phyloP scores from a whole-genome alignment of 2,329 filamentous ascomycete genomes.

The Aureobasidium leucospermi region DNA sequence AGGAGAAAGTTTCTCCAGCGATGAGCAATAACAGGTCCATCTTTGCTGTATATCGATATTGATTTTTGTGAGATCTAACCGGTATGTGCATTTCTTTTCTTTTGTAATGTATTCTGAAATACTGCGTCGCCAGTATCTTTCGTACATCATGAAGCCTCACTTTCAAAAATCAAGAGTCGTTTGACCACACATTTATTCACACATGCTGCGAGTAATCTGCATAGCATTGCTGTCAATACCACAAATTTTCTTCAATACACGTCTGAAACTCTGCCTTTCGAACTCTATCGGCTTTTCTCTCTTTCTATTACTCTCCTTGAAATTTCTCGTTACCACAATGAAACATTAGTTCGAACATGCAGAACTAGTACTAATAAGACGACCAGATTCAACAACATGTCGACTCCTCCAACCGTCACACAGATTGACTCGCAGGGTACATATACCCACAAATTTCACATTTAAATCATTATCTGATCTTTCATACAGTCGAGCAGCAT shows the following conservation, averaged over 20 bases:
- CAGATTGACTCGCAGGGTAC: slow-evolving; percentile 13
- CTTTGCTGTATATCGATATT: background rate
- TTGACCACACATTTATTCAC: background rate
- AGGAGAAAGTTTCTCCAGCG: slow-evolving; percentile 9
- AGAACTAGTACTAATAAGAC: background rate
- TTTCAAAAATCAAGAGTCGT: background rate
- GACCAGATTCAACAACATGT: background rate
- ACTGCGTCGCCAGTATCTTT: background rate
- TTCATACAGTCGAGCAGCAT: slow-evolving; percentile 19
- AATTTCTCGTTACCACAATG: too few relatives aligned
- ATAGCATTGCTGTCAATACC: background rate
- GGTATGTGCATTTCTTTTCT: background rate
- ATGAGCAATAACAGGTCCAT: slow-evolving; percentile 3
- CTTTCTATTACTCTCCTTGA: too few relatives aligned
- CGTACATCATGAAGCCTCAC: background rate
- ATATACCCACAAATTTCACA: background rate
- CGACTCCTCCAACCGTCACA: slow-evolving; percentile 6
- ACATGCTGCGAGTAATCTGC: background rate
- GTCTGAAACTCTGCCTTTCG: too few relatives aligned
- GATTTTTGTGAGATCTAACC: background rate
- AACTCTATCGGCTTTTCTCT: too few relatives aligned
- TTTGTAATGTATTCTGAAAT: background rate
- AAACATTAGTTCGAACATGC: too few relatives aligned
- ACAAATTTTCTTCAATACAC: too few relatives aligned
- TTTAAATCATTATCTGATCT: slow-evolving; percentile 13